Base-by-base conservation (phyloP, 2,329 filamentous ascomycete species). In the Nemania diffusa region DNA sequence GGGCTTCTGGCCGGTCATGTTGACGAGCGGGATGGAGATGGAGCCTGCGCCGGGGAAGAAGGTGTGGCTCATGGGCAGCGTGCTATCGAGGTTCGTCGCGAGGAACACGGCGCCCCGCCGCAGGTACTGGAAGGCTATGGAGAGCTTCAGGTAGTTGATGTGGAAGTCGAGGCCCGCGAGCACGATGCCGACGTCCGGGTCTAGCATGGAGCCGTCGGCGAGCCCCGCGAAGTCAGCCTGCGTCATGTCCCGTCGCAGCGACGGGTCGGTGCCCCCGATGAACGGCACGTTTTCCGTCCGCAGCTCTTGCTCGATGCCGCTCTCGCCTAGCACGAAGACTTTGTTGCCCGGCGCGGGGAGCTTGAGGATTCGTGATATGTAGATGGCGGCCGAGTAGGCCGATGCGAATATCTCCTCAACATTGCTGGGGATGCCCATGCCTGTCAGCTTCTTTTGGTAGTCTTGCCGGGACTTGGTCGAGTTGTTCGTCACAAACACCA, bases 401-500 rank as follows among this genome's bases (percentile, higher is more conserved):
- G 95, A 97, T 69, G 93, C 94, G 78, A 99, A 99, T 72, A 99
- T 92, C 82, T 99, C 96, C 77, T 98, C 93, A 50, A 91, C 88
- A 65, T 88, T 85, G 73, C 89, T 90, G 1, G 91, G 90, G 74
- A 99, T 97, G 53, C 91, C 92, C 78, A 97, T 86, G 61, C 83
- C 83, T 53, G 91, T 88, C 67, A 99, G 90, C 78, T 98, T 99
- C 84, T 95, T 93, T 79, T 92, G 91, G 81, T 99, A 99, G 78
- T 97, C 94, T 57, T 87, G 84, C 64, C 96, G 91, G 11, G 95
- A 97, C 79, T 99, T 99, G 64, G 96, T 98, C 77, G 94, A 97
- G 84, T 99, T 99, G 83, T 99, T 99, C 46, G 96, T 99, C 59
- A 99, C 96, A 78, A 99, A 99, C 62, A 99, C 90, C 37, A 96